Percentiles rank a stretch among this genome's conserved stretches.
These are phyloP conservation scores for Podaxis rugospora DNA, from an alignment of 768 basidiomycete species.

Conservation along the genomic window DNA sequence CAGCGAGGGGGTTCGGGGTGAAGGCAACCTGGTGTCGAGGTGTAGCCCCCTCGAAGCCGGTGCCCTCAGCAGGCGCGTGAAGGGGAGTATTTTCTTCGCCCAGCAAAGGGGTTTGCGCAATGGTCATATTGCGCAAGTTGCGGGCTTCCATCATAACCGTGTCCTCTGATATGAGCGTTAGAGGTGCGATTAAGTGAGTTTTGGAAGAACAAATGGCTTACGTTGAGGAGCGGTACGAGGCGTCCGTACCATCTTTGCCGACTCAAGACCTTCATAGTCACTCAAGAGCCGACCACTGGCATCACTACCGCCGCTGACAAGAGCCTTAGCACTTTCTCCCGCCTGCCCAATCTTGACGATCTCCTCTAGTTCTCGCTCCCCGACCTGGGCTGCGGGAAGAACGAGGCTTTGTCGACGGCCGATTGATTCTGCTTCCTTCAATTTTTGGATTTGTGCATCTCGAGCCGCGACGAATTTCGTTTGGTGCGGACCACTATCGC, in stretches of 20 bases:
- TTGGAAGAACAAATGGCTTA: constrained; percentile 36
- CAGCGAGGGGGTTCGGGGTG: constrained; percentile 93
- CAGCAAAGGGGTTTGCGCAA: constrained; percentile 87
- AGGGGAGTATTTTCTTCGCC: constrained; percentile 98
- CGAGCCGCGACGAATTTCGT: constrained; percentile 96
- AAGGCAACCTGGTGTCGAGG: constrained; percentile 88
- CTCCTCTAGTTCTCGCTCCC: constrained; percentile 91
- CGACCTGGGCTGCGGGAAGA: constrained; percentile 88
- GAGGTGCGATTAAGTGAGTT: constrained; percentile 4
- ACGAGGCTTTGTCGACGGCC: constrained; percentile 80
- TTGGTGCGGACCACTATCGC: constrained; percentile 57
- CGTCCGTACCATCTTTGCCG: constrained; percentile 88
- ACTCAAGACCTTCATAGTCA: constrained; percentile 88
- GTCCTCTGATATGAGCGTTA: constrained; percentile 60
- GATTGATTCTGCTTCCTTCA: constrained; percentile 97
- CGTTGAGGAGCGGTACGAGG: constrained; percentile 93
- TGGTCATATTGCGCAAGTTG: constrained; percentile 92
- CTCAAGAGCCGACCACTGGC: constrained; percentile 84
- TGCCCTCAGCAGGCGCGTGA: constrained; percentile 66
- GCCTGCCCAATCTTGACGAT: constrained; percentile 98
- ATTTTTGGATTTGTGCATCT: constrained; percentile 95
- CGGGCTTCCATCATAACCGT: constrained; percentile 92
- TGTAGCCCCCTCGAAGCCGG: constrained; percentile 93
- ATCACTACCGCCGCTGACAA: constrained; percentile 80
- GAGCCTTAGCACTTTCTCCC: constrained; percentile 81